These are phyloP conservation scores for Anthoceros angustus DNA, from an alignment of 225 moss, liverwort and hornwort genomes.

Conservation along the genomic window DNA sequence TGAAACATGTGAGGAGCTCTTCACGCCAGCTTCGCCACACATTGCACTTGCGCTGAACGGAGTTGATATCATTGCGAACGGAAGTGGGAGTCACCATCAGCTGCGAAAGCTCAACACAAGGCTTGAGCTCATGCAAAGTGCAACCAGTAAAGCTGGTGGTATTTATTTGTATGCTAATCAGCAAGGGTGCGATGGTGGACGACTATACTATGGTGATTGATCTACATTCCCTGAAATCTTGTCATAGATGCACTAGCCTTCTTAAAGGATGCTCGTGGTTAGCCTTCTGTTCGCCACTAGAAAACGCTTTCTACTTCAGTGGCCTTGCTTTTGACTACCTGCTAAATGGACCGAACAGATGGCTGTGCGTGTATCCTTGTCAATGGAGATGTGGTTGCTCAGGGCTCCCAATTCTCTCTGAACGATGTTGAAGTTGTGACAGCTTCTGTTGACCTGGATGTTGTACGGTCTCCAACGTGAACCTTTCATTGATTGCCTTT, in stretches of 20 bases:
- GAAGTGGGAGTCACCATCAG: constrained; percentile 97
- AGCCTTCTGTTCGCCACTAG: neutral
- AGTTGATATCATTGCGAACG: constrained; percentile 84
- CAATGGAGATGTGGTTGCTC: constrained; percentile 87
- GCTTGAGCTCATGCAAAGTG: constrained; percentile 75
- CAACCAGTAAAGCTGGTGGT: constrained; percentile 75
- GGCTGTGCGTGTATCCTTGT: constrained; percentile 77
- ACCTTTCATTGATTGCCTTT: neutral
- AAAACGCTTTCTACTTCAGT: neutral
- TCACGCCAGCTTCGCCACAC: constrained; percentile 69
- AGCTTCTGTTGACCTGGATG: constrained; percentile 63
- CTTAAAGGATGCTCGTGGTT: neutral
- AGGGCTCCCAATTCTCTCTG: constrained; percentile 91
- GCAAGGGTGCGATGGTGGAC: constrained; percentile 94
- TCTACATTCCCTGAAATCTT: neutral
- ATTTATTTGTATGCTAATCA: constrained; percentile 94
- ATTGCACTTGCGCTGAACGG: constrained; percentile 53
- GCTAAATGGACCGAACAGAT: constrained; percentile 14
- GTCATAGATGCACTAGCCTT: neutral
- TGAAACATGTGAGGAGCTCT: constrained; percentile 92
- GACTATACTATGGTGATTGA: constrained; percentile 66
- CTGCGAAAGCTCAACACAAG: constrained; percentile 80
- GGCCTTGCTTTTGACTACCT: neutral
- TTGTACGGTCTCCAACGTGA: constrained; percentile 12
- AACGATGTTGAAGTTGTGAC: constrained; percentile 75